Evolutionary conservation across 805 yeast species (phyloP).

Genomic region (Brettanomyces nanus): DNA sequence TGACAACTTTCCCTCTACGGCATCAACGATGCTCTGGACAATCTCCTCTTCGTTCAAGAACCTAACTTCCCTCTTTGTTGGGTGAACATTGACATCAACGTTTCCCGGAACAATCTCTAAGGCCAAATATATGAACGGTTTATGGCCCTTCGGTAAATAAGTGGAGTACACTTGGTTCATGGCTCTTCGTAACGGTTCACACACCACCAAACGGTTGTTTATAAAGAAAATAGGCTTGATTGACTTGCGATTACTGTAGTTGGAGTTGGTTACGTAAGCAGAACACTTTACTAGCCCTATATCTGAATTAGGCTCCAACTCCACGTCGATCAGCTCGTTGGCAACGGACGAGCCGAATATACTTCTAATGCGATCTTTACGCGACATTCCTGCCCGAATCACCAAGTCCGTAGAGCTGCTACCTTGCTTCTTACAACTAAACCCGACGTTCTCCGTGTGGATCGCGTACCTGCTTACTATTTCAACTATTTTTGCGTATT

Average conservation of each 20-base stretch:
- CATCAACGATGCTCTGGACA: constrained; percentile 45
- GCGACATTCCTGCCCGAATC: constrained; percentile 40
- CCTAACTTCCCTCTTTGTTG: constrained; percentile 88
- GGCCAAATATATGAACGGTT: constrained; percentile 70
- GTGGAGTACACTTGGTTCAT: constrained; percentile 50
- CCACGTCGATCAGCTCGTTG: constrained; percentile 47
- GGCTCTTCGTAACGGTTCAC: constrained; percentile 74
- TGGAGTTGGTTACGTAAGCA: constrained; percentile 67
- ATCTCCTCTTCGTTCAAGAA: constrained; percentile 85
- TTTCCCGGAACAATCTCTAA: constrained; percentile 58
- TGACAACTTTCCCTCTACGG: constrained; percentile 42
- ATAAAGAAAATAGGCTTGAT: constrained; percentile 73
- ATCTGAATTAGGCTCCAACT: constrained; percentile 20
- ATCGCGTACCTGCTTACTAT: constrained; percentile 79
- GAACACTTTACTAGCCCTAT: constrained; percentile 43
- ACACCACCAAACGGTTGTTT: constrained; percentile 72
- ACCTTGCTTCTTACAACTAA: constrained; percentile 74
- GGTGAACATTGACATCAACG: constrained; percentile 92
- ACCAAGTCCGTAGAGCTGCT: constrained; percentile 62
- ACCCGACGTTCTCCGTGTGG: constrained; percentile 61
- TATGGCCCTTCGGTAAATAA: constrained; percentile 70
- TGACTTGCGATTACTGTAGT: constrained; percentile 59
- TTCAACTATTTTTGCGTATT: constrained; percentile 68
- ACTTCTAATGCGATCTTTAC: constrained; percentile 62
- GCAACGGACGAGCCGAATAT: constrained; percentile 70